Base-by-base conservation (phyloP, 1,284 basidiomycete genomes). In the Cutaneotrichosporon dermatis region DNA sequence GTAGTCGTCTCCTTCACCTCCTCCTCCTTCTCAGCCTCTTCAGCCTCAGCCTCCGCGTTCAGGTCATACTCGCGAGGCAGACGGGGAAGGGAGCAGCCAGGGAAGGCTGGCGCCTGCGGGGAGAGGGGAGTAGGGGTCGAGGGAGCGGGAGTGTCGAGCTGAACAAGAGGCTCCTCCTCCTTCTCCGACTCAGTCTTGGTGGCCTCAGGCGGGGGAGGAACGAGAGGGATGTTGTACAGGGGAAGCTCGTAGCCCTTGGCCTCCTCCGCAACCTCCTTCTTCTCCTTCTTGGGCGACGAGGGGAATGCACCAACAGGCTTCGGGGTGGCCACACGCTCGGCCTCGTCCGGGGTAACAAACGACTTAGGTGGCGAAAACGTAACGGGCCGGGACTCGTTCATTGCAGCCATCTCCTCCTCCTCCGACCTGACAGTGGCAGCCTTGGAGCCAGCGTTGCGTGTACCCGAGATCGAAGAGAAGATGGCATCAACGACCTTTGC, bases 401-500 rank as follows among this genome's bases (percentile, higher is more conserved):
- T 51, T 5, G 40, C 42, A 2, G 62, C 48, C 49, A 55, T 57
- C 43, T 55, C 45, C 40, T 61, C 62, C 50, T 52, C 57, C 43
- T 54, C 58, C 36, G 53, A 53, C 58, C 55, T 63, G 52, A 54
- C 55, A 33, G 43, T 43, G 5, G 25, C 41, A 36, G 41, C n/a
- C 36, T 12, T 34, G 34, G 48, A 37, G 12, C 11, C 51, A 35
- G 16, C 25, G 13, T 41, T 16, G 54, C 54, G 16, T 11, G 53
- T 45, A 7, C 34, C 42, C 4, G 58, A 50, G 34, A 57, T 49
- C 6, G 51, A 54, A 2, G 61, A 43, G 35, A 64, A 34, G 43
- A 64, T 46, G 1, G 59, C 54, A 42, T 64, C 59, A 11, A 63
- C 42, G 2, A 59, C 56, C 59, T 58, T 53, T 36, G 56, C 62